Percentiles rank a stretch among this genome's conserved stretches.
Evolutionary conservation across 768 basidiomycete genomes (phyloP).

Genomic region (Boletus rubroflammeus): DNA sequence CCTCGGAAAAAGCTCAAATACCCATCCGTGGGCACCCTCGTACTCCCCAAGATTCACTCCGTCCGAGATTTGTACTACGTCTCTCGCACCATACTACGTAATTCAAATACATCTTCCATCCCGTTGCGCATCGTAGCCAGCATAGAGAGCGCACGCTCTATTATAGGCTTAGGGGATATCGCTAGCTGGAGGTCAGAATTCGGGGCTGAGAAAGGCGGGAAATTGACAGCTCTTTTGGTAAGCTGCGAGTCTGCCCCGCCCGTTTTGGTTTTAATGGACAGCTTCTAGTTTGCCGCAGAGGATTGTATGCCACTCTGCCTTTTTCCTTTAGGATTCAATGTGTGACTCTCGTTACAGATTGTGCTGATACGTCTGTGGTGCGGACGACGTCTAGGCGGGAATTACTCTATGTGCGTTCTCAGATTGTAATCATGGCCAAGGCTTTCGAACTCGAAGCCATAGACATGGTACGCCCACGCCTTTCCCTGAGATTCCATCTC

Average conservation of each 20-base stretch:
- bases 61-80: slow-evolving; percentile 61
- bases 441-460: slow-evolving; percentile 82
- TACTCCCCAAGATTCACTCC: slow-evolving; percentile 83
- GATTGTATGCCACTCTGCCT: slow-evolving; percentile 57
- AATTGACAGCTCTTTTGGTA: slow-evolving; percentile 60
- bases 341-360: slow-evolving; percentile 50
- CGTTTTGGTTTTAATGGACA: neutral
- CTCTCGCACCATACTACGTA: slow-evolving; percentile 37
- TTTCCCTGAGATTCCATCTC: neutral
- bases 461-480: slow-evolving; percentile 66
- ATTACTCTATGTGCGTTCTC: slow-evolving; percentile 78
- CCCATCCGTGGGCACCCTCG: slow-evolving; percentile 55
- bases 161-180: slow-evolving; percentile 67
- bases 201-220: slow-evolving; percentile 44
- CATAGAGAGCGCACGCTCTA: slow-evolving; percentile 77
- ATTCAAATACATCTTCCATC: slow-evolving; percentile 23
- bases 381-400: slow-evolving; percentile 74
- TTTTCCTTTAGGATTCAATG: neutral
- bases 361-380: slow-evolving; percentile 82
- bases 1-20: slow-evolving; percentile 39
- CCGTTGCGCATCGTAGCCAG: slow-evolving; percentile 68
- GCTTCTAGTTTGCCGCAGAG: slow-evolving; percentile 83
- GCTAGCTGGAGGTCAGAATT: slow-evolving; percentile 61
- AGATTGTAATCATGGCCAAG: slow-evolving; percentile 77
- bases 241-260: neutral